Conservation (phyloP, 306 rosid genomes). For the Begonia fuchsioides region DNA sequence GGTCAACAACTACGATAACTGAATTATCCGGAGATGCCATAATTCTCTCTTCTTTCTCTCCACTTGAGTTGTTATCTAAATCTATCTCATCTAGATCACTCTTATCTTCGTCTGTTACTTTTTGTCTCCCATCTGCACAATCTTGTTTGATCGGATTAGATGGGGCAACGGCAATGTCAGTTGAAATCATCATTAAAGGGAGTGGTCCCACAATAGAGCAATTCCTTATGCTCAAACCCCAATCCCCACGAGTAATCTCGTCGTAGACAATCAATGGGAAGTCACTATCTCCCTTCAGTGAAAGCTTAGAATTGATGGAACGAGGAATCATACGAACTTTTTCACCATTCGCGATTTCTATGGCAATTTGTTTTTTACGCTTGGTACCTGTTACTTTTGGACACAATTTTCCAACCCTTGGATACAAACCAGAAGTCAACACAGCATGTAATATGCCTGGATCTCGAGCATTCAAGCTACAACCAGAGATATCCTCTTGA, state of each 20-base stretch:
- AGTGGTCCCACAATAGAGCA: constrained; percentile 63
- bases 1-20: constrained; percentile 57
- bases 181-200: constrained; percentile 57
- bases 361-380: not conserved
- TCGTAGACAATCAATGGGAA: constrained; percentile 42
- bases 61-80: constrained; percentile 28
- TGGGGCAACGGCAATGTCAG: constrained; percentile 84
- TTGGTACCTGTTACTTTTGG: constrained; percentile 13
- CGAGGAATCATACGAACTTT: constrained; percentile 51
- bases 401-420: constrained; percentile 63
- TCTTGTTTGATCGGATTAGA: constrained; percentile 5
- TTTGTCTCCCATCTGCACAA: constrained; percentile 1
- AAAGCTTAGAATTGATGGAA: constrained; percentile 31
- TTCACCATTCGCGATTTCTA: constrained; percentile 43
- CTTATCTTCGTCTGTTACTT: constrained; percentile 9
- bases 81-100: constrained; percentile 47
- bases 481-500: constrained; percentile 28
- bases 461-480: constrained; percentile 47
- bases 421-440: constrained; percentile 79
- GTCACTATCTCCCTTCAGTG: constrained; percentile 7
- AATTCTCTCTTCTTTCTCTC: constrained; percentile 26
- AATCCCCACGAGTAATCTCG: constrained; percentile 68
- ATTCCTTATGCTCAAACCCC: constrained; percentile 44
- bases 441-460: constrained; percentile 71
- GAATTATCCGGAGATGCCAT: constrained; percentile 67